phyloP scores from a whole-genome alignment of 1,284 basidiomycete species.

The Coriolopsis trogii region DNA sequence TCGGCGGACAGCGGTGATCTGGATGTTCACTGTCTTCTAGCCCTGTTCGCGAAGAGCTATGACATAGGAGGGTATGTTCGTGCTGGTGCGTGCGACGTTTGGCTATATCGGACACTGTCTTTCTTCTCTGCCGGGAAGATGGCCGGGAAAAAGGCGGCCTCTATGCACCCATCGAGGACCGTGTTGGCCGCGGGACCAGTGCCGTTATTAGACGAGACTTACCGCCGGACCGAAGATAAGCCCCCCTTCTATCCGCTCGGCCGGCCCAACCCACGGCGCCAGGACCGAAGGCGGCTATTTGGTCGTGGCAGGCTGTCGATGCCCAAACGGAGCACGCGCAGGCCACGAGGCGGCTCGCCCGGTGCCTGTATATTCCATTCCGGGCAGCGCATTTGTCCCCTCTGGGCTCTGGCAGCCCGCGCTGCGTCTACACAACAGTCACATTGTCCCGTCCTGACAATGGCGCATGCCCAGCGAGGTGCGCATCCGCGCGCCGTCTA shows the following conservation, averaged over 20 bases:
- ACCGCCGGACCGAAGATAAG: neutral
- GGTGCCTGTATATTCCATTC: neutral
- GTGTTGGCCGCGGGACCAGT: too few relatives aligned
- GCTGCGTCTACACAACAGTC: too few relatives aligned
- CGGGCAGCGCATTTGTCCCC: constrained; percentile 12
- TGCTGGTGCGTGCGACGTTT: neutral
- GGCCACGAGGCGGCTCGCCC: constrained; percentile 8
- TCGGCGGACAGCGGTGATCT: too few relatives aligned
- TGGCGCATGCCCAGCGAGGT: neutral
- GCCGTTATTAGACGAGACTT: neutral
- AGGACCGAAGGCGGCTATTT: too few relatives aligned
- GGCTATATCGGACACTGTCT: neutral
- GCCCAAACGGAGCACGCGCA: constrained; percentile 4
- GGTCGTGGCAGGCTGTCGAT: too few relatives aligned
- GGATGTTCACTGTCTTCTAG: too few relatives aligned
- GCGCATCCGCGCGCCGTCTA: too few relatives aligned
- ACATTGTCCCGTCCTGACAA: constrained; percentile 3
- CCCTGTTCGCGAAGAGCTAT: neutral
- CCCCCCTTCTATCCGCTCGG: constrained; percentile 2
- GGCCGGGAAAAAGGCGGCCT: too few relatives aligned
- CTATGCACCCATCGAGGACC: too few relatives aligned
- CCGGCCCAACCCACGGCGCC: too few relatives aligned
- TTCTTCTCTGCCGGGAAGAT: neutral
- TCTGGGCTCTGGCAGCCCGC: constrained; percentile 4
- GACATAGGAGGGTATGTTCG: neutral